Conservation (phyloP, 257 asterid genomes). For the Datura wrightii region DNA sequence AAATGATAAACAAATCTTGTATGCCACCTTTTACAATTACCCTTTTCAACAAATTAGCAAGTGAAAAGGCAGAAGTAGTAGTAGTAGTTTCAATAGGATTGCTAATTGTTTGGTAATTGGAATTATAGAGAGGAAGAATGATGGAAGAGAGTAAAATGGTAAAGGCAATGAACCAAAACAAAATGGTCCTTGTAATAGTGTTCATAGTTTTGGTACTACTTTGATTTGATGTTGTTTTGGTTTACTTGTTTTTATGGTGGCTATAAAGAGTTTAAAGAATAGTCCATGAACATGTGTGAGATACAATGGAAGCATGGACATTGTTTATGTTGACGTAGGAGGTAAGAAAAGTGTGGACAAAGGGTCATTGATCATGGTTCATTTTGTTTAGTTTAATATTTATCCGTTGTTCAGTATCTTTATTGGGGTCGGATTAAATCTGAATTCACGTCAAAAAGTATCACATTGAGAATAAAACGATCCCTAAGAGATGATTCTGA, state of each 20-base stretch:
- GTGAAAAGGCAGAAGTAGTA: too few relatives aligned
- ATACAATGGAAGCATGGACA: slow-evolving; percentile 21
- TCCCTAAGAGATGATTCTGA: too few relatives aligned
- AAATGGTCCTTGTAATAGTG: slow-evolving; percentile 40
- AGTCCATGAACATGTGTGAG: slow-evolving; percentile 33
- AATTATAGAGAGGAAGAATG: slow-evolving; percentile 41
- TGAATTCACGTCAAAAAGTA: accelerated
- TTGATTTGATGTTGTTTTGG: neutral
- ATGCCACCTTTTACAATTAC: slow-evolving; percentile 40
- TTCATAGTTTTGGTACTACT: slow-evolving; percentile 50
- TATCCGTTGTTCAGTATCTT: accelerated
- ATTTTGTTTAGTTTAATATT: neutral
- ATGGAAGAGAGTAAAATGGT: slow-evolving; percentile 54
- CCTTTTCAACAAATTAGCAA: slow-evolving; percentile 35
- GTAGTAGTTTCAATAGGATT: neutral
- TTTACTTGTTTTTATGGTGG: slow-evolving; percentile 18
- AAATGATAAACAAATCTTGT: slow-evolving; percentile 36
- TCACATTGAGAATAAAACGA: too few relatives aligned
- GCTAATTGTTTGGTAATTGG: slow-evolving; percentile 9
- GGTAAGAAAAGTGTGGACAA: slow-evolving; percentile 56
- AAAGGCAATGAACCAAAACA: slow-evolving; percentile 61
- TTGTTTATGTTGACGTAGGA: slow-evolving; percentile 54
- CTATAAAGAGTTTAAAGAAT: slow-evolving; percentile 3
- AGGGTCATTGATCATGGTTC: slow-evolving; percentile 4
- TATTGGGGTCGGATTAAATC: neutral